A percentile compares a stretch with the other conserved stretches of the same genome.
phyloP scores from a whole-genome alignment of 257 asterid species.

The Linderniella brevidens region DNA sequence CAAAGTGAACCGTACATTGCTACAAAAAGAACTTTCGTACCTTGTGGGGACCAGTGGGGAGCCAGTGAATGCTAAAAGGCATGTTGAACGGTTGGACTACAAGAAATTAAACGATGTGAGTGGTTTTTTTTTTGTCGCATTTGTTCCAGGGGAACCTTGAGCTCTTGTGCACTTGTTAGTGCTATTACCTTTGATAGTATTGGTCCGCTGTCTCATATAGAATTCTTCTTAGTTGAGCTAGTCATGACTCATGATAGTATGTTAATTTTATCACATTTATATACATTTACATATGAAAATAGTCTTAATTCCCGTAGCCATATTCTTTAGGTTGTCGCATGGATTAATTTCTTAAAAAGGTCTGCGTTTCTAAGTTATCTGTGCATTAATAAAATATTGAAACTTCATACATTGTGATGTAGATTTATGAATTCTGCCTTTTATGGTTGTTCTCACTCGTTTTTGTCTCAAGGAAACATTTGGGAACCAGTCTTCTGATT shows the following conservation, averaged over 20 bases:
- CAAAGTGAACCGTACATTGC: conserved; percentile 19
- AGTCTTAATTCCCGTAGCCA: conserved; percentile 3
- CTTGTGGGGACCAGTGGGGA: conserved; percentile 33
- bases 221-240: too few relatives aligned
- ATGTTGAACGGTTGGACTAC: conserved; percentile 71
- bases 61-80: conserved; percentile 44
- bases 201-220: too few relatives aligned
- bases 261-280: too few relatives aligned
- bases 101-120: conserved; percentile 72
- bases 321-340: too few relatives aligned
- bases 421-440: too few relatives aligned
- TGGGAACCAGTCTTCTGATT: conserved; percentile 62
- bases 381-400: background rate
- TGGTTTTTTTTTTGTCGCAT: conserved; percentile 13
- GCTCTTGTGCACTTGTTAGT: too few relatives aligned
- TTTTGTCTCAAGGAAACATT: conserved; percentile 50
- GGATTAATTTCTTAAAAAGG: too few relatives aligned
- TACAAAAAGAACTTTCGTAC: conserved; percentile 40
- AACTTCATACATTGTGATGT: too few relatives aligned
- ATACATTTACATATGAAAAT: too few relatives aligned
- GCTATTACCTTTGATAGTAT: too few relatives aligned
- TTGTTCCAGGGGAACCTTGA: too few relatives aligned
- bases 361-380: background rate
- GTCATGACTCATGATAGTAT: too few relatives aligned
- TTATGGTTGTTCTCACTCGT: background rate